Evolutionary conservation across 805 yeast genomes (phyloP), one percentile per base, ranked within the genome.

Genomic region (Suhomyces emberorum): DNA sequence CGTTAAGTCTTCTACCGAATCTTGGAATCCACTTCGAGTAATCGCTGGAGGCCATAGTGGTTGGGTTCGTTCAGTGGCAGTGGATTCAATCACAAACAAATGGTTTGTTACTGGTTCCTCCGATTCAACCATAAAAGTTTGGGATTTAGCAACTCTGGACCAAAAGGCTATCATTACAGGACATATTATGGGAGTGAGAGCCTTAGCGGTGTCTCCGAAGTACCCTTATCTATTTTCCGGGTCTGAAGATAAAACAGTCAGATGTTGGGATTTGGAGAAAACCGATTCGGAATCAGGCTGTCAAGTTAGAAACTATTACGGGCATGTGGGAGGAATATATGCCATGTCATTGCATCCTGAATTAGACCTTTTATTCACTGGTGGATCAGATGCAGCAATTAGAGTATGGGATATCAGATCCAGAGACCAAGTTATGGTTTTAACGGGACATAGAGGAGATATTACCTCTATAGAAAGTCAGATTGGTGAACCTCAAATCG

Each of bases 241-340:
- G 16, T 84, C 96, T 29, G 98, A 93, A 54, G 99, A 93, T 57
- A 89, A 89, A 57, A 72, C 88, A 17, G 87, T 88, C 7, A 79
- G 87, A 54, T 89, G 98, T 59, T 93, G 98, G 97, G 99, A 93
- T 65, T 69, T 93, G 47, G 98, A 91, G 57, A 76, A 79, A 51
- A 87, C 89, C 49, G 77, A 77, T 47, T 78, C 86, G 2, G 43
- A 57, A 1, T 52, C 62, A 10, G 74, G 74, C 8, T 63, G 70
- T 42, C 69, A 65, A 47, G 76, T 88, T 3, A 68, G 97, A 38
- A 88, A 88, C 49, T 93, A 87, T 59, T 95, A 89, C 61, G 99
- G 98, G 3, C 98, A 93, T 63, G 69, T 87, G 17, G 86, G 95
- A 20, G 95, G 95, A 3, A 86, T 93, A 2, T 88, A 87, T 52